These are phyloP conservation scores for Ogataea allantospora DNA, from an alignment of 805 yeast genomes.

Conservation along the genomic window DNA sequence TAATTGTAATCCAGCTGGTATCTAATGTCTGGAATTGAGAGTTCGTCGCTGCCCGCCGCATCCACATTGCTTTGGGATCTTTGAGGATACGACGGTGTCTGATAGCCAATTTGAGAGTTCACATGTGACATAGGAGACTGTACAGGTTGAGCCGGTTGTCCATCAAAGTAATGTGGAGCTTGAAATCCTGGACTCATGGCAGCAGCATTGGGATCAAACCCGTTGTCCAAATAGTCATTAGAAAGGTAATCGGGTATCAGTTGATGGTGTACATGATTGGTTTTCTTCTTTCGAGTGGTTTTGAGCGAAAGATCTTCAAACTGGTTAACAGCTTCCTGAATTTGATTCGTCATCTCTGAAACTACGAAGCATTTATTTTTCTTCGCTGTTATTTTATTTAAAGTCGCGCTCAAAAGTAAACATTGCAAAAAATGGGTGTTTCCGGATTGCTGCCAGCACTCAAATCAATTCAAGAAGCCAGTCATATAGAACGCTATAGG, in stretches of 20 bases:
- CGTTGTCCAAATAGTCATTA: conserved; percentile 10
- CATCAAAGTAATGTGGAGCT: conserved; percentile 19
- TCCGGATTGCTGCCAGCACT: conserved; percentile 77
- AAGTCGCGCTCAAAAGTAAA: conserved; percentile 10
- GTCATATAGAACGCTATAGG: conserved; percentile 55
- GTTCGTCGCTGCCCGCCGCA: conserved; percentile 19
- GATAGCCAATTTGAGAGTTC: neutral
- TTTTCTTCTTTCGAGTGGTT: conserved; percentile 22
- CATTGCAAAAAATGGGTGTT: conserved; percentile 63
- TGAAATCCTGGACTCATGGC: conserved; percentile 32
- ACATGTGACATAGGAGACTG: neutral
- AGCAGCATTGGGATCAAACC: conserved; percentile 34
- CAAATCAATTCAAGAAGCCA: conserved; percentile 66
- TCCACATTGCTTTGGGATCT: neutral
- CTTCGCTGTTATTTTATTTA: conserved; percentile 9
- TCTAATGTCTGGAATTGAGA: conserved; percentile 39
- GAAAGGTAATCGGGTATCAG: conserved; percentile 18
- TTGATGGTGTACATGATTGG: conserved; percentile 30
- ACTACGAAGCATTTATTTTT: neutral
- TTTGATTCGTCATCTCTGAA: conserved; percentile 6
- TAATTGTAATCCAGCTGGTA: conserved; percentile 34
- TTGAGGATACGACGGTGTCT: neutral
- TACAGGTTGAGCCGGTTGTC: neutral
- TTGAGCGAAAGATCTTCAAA: conserved; percentile 16
- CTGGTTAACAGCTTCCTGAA: conserved; percentile 14